Evolutionary conservation across 1,139 yeast genomes (phyloP), one percentile per base, ranked within the genome.

Genomic region (Insectozyma bohioensis): DNA sequence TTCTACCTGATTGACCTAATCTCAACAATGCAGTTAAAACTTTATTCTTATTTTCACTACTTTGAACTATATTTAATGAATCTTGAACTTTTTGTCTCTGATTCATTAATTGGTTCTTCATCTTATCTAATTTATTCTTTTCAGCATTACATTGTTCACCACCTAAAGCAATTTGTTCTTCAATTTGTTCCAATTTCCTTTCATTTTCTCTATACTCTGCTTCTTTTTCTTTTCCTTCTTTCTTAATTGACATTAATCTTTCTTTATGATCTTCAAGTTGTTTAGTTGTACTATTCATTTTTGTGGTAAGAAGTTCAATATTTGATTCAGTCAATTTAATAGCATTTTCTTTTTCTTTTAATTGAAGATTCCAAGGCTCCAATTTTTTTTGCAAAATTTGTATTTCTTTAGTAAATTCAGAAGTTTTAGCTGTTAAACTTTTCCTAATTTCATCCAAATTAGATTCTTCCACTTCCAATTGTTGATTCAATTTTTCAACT

Each of bases 311-410:
- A 57, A 87, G 69, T 26, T 78, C 78, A 12, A 85, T 71, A 39
- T 82, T 80, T 6, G 90, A 78, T 35, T 75, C 70, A 1, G 81
- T 75, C 24, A 86, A 71, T 32, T 79, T 75, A 7, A 85, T 74
- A 27, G 79, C 78, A 17, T 86, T 76, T 41, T 78, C 80, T 38
- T 82, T 83, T 16, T 73, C 72, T 39, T 78, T 80, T 24, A 88
- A 64, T 44, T 79, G 74, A 21, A 74, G 80, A 40, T 78, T 79
- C 94, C 95, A 88, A 0, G 98, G 98, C 42, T 85, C 92, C 6
- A 88, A 60, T 41, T 80, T 67, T 7, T 68, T 69, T 49, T 86
- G 94, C 24, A 80, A 61, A 5, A 51, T 47, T 45, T 80, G 86
- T 34, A 87, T 80, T 48, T 83, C 71, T 12, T 69, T 70, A 0